Evolutionary conservation across 2,329 filamentous ascomycete species (phyloP), one percentile per base, ranked within the genome.

Genomic region (Colletotrichum agaves): DNA sequence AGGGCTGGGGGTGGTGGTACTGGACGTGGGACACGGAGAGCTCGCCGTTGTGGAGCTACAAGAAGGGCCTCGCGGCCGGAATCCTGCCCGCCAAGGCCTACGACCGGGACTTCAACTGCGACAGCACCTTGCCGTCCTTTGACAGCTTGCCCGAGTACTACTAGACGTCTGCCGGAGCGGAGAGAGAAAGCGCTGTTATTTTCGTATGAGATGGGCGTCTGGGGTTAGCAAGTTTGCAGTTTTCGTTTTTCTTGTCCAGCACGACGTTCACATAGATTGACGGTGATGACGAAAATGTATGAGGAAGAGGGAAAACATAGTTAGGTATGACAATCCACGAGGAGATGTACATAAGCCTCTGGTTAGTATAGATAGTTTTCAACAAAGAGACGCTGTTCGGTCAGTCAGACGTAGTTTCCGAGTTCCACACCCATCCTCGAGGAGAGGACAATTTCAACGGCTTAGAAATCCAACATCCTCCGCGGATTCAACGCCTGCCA

Each of bases 1-100:
- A 91, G 70, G 93, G 93, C 5, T 96, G 92, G 91, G 96, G 96
- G 55, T 99, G 96, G 96, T 98, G 97, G 82, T 99, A 99, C 81
- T 99, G 96, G 96, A 98, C 94, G 37, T 97, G 96, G 95, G 88
- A 94, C 80, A 97, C 95, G 33, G 95, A 98, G 83, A 85, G 81
- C 71, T 90, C 92, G 55, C 84, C 90, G 67, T 93, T 98, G 81
- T 99, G 96, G 96, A 97, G 94, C 77, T 97, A 96, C 82, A 90
- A 94, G 79, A 84, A 89, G 71, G 94, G 93, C 0, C 82, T 94
- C 70, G 86, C 86, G 59, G 91, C 91, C 2, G 93, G 93, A 0
- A 93, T 95, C 53, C 78, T 99, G 80, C 96, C 96, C 2, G 77
- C 82, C 43, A 91, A 92, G 81, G 91, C 92, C 1, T 93, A 91